A percentile compares a stretch with the other conserved stretches of the same genome.
phyloP scores from a whole-genome alignment of 495 filamentous ascomycete species.

The Bacidia rubella region DNA sequence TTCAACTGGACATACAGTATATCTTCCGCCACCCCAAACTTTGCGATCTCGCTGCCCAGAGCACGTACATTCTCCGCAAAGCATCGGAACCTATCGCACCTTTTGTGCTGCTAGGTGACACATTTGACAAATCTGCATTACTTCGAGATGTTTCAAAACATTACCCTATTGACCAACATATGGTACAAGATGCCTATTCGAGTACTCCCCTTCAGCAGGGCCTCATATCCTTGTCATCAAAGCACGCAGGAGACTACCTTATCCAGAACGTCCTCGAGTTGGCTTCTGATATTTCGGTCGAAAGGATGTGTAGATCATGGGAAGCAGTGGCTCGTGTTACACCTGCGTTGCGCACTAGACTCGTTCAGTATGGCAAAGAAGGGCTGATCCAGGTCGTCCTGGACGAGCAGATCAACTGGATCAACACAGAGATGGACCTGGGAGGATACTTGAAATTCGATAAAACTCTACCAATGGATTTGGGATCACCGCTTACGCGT shows the following conservation, averaged over 20 bases:
- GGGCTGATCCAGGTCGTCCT: neutral
- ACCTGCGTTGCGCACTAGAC: conserved; percentile 30
- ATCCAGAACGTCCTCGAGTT: conserved; percentile 21
- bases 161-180: neutral
- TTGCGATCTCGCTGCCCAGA: conserved; percentile 2
- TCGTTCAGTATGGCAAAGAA: conserved; percentile 5
- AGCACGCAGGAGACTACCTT: conserved; percentile 23
- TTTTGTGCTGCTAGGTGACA: neutral
- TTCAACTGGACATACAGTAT: neutral
- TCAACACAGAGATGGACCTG: conserved; percentile 2
- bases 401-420: neutral
- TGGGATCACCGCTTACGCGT: conserved; percentile 33
- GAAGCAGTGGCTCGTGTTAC: conserved; percentile 17
- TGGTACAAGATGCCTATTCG: conserved; percentile 44
- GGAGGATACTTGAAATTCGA: conserved; percentile 13
- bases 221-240: conserved; percentile 35
- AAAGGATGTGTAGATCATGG: conserved; percentile 30
- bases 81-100: neutral
- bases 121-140: neutral
- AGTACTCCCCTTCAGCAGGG: conserved; percentile 49
- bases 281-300: conserved; percentile 18
- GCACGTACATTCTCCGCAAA: neutral
- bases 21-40: conserved; percentile 26
- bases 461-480: conserved; percentile 10
- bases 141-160: neutral